phyloP scores from a whole-genome alignment of 441 rosid genomes.

The Pelargonium exstipulatum region DNA sequence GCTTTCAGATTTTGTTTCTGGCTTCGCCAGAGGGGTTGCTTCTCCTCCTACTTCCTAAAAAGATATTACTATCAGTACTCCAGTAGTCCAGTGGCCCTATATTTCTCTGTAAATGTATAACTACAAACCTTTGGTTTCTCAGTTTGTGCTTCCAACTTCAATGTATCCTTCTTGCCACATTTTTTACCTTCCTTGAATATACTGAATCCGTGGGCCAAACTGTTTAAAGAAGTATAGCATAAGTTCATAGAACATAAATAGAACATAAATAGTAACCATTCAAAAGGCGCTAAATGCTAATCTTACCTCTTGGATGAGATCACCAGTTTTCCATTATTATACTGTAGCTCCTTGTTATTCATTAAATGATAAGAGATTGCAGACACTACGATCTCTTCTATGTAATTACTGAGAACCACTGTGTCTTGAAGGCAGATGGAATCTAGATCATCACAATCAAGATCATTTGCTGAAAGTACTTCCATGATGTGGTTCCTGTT shows the following conservation, averaged over 20 bases:
- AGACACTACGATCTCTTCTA: conserved; percentile 65
- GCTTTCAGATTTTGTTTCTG: conserved; percentile 28
- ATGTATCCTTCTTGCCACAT: conserved; percentile 28
- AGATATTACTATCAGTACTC: conserved; percentile 10
- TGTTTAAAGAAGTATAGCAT: conserved; percentile 24
- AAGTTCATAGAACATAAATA: not conserved
- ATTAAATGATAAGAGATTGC: conserved; percentile 66
- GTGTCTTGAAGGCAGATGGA: conserved; percentile 56
- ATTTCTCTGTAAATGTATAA: not conserved
- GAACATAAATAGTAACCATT: too few relatives aligned
- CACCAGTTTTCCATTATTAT: conserved; percentile 62
- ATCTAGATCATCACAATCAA: conserved; percentile 70
- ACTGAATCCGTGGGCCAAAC: conserved; percentile 74
- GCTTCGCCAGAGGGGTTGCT: conserved; percentile 21
- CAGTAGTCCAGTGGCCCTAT: conserved; percentile 2
- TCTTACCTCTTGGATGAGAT: conserved; percentile 58
- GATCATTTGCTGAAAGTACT: conserved; percentile 70
- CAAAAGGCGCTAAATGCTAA: not conserved
- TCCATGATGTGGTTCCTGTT: conserved; percentile 72
- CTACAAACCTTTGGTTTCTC: conserved; percentile 41
- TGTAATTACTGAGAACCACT: conserved; percentile 50
- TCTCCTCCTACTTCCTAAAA: conserved; percentile 30
- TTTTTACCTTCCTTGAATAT: conserved; percentile 59
- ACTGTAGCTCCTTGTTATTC: conserved; percentile 55
- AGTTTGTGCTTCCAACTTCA: conserved; percentile 42